Conservation (phyloP, 768 basidiomycete genomes). For the Rhodosporidiobolus sp. region DNA sequence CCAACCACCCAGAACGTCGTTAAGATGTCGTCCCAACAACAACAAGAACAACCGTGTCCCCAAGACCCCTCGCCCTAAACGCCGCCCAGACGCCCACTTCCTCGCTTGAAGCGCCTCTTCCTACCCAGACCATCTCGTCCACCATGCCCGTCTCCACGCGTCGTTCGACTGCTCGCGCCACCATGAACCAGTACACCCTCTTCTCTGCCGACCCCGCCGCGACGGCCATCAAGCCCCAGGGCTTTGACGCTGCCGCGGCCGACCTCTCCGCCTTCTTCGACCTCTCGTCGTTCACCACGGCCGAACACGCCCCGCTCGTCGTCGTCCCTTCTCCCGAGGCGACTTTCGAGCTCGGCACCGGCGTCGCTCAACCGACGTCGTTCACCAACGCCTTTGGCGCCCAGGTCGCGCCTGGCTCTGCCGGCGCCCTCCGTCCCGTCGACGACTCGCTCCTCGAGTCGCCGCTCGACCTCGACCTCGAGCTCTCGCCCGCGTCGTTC, state of each 20-base stretch:
- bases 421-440: constrained; percentile 20
- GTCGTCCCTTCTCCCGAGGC: neutral
- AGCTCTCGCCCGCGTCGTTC: constrained; percentile 27
- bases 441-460: constrained; percentile 41
- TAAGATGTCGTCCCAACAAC: constrained; percentile 1
- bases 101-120: neutral
- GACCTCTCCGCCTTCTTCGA: constrained; percentile 37
- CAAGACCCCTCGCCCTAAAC: neutral
- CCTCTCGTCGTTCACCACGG: constrained; percentile 24
- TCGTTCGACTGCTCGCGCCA: neutral
- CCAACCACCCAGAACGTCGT: neutral
- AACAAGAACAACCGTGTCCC: constrained; percentile 5
- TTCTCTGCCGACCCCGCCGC: neutral
- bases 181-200: constrained; percentile 27
- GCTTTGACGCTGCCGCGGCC: constrained; percentile 27
- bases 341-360: neutral
- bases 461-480: constrained; percentile 38
- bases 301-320: neutral
- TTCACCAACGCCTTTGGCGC: constrained; percentile 12
- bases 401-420: neutral
- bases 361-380: neutral
- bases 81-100: neutral
- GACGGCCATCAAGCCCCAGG: neutral
- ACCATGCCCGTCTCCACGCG: neutral
- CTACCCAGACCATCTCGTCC: neutral